Evolutionary conservation across 2,329 filamentous ascomycete genomes (phyloP), one percentile per base, ranked within the genome.

Genomic region (Helminthosporium solani): DNA sequence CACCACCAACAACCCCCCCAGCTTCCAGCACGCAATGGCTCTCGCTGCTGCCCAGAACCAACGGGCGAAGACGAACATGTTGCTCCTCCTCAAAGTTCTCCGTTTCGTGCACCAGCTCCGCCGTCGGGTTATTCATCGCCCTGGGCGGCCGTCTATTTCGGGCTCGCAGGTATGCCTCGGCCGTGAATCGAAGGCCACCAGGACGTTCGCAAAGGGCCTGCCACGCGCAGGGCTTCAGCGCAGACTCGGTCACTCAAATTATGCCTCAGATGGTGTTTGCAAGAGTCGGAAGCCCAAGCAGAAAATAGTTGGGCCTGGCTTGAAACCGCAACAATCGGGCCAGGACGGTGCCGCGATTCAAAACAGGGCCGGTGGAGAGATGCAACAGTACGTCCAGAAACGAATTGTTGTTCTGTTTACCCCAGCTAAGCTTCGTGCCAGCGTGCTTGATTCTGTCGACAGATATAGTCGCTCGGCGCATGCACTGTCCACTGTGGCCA

Each of bases 21-120:
- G 33, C 50, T 46, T 47, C 58, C 57, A 54, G 48, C 38, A 46
- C 57, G 56, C 56, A 20, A 70, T 70, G 66, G 61, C 64, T 49
- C 60, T 60, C 48, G 49, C 54, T 16, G 49, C 54, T 16, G 47
- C 54, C 43, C 58, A 50, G 38, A 31, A n/a, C 3, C 28, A 12
- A 6, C 28, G 54, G 49, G 56, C 58, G 48, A 57, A 58, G 42
- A 48, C 60, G 21, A 64, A 58, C 48, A 56, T 73, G 42, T 58
- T 65, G 56, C 59, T 71, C 44, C 66, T 68, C 21, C 65, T 68
- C 53, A 65, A 64, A 51, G 61, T 71, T 44, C 56, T 72, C 42
- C 63, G 67, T 54, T 61, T 71, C 52, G 61, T 73, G 54, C 62
- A 66, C 40, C 60, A 65, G 44, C 66, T 73, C 43, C 65, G 68